Evolutionary conservation across 139 green algal genomes (phyloP), one percentile per base, ranked within the genome.

Genomic region (Coelastrella sp.): DNA sequence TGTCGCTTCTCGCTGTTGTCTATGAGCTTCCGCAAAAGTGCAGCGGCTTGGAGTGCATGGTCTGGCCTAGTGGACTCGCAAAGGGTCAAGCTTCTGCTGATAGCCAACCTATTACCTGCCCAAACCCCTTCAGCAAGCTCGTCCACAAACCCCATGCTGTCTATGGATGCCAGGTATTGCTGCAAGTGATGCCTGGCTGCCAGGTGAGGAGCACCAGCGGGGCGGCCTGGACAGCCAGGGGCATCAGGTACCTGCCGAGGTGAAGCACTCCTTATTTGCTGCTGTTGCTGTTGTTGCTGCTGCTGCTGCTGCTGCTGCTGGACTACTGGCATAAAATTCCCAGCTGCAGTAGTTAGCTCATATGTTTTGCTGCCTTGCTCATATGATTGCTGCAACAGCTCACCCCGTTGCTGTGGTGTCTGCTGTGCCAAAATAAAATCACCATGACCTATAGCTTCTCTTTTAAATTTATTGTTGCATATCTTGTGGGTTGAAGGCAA

Each of bases 1-100:
- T 56, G 35, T 9, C 56, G 75, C 60, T 84, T 72, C 7, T 61
- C 57, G 58, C 56, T 81, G 25, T 84, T 78, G 8, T 78, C 27
- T 19, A 92, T 88, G 60, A 92, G 88, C 66, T 90, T 85, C 7
- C 91, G 90, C 84, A 96, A 88, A 56, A 96, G 74, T 24, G 86
- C 89, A 8, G 93, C 91, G n/a, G 89, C 92, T 90, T 96, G 93
- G 57, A 79, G 17, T 57, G 86, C 73, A 68, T 96, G 92, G 11
- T 92, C 86, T 6, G 87, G 59, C 25, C 89, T 75, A 14, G n/a
- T 90, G 7, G 89, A 94, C 59, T 96, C 93, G 65, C 87, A 94
- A 22, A 96, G 87, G 1, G 93, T 96, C 78, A 96, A 93, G 57
- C 81, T 89, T 6, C 90, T 73, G 70, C 92, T 94, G 15, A 94